Evolutionary conservation across 345 rosid species (phyloP).

Genomic region (Toxicodendron radicans): DNA sequence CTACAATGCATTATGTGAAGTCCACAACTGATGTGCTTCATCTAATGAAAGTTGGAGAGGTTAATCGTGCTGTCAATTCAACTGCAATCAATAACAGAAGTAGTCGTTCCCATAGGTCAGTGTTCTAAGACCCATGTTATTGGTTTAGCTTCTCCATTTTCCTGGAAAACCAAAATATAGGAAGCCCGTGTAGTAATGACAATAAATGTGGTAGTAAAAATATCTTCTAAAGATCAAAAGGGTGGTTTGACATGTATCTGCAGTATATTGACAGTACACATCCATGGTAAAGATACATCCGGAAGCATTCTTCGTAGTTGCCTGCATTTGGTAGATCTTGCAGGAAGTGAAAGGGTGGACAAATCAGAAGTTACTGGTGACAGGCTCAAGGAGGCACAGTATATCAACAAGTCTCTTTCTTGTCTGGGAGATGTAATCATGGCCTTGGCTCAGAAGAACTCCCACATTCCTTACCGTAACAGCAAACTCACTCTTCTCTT

Average conservation of each 20-base stretch:
- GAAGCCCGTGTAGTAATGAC: neutral
- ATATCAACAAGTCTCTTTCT: constrained; percentile 89
- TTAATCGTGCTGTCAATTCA: constrained; percentile 79
- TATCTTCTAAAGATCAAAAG: constrained; percentile 13
- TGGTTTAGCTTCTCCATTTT: too few relatives aligned
- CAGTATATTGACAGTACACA: constrained; percentile 83
- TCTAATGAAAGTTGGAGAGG: constrained; percentile 85
- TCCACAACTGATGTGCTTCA: constrained; percentile 70
- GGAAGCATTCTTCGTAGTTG: constrained; percentile 75
- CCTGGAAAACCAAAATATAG: neutral
- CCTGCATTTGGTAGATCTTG: constrained; percentile 95
- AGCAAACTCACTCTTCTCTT: constrained; percentile 95
- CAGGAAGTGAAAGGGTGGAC: constrained; percentile 95
- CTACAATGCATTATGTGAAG: constrained; percentile 69
- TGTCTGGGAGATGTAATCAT: constrained; percentile 92
- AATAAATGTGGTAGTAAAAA: neutral
- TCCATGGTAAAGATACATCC: constrained; percentile 70
- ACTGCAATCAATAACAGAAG: constrained; percentile 80
- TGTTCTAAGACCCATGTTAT: constrained; percentile 21
- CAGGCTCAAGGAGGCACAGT: constrained; percentile 87
- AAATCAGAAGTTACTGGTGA: constrained; percentile 95
- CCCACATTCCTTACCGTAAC: constrained; percentile 92
- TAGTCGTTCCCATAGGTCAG: constrained; percentile 92
- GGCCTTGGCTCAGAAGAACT: constrained; percentile 83
- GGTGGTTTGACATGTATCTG: constrained; percentile 23